Conservation (phyloP, 2,329 filamentous ascomycete genomes). For the Cryphonectria radicalis region DNA sequence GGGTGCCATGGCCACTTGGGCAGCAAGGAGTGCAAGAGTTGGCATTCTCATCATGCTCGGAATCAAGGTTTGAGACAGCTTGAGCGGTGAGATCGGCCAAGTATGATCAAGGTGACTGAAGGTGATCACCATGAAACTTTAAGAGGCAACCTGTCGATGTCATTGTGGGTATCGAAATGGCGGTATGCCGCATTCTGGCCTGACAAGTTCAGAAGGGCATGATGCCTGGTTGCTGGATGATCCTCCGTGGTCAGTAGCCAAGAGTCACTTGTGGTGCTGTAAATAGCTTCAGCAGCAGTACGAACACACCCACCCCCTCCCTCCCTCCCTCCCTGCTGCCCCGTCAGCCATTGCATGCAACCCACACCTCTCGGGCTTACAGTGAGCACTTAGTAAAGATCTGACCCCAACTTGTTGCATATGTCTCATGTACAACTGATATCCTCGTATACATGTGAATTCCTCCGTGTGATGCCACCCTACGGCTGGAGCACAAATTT, state of each 20-base stretch:
- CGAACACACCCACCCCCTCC: neutral
- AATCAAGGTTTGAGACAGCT: neutral
- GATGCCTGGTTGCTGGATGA: slow-evolving; percentile 2
- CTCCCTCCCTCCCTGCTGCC: neutral
- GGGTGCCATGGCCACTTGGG: neutral
- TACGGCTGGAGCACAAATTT: neutral
- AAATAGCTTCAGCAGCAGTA: slow-evolving; percentile 6
- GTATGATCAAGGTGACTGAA: neutral
- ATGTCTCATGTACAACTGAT: neutral
- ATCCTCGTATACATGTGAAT: neutral
- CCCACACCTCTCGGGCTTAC: slow-evolving; percentile 14
- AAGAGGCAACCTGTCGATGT: neutral
- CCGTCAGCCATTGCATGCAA: slow-evolving; percentile 13
- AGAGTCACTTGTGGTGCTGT: neutral
- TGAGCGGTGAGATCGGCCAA: slow-evolving; percentile 8
- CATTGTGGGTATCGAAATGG: slow-evolving; percentile 11
- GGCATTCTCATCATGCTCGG: neutral
- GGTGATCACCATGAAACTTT: too few species aligned
- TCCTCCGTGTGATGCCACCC: neutral
- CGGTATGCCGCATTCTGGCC: neutral
- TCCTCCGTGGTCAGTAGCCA: neutral
- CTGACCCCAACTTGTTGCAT: neutral
- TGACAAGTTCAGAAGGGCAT: neutral
- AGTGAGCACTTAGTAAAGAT: slow-evolving; percentile 16
- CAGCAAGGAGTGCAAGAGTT: neutral